Evolutionary conservation across 345 rosid species (phyloP).

Genomic region (Salix brachista): DNA sequence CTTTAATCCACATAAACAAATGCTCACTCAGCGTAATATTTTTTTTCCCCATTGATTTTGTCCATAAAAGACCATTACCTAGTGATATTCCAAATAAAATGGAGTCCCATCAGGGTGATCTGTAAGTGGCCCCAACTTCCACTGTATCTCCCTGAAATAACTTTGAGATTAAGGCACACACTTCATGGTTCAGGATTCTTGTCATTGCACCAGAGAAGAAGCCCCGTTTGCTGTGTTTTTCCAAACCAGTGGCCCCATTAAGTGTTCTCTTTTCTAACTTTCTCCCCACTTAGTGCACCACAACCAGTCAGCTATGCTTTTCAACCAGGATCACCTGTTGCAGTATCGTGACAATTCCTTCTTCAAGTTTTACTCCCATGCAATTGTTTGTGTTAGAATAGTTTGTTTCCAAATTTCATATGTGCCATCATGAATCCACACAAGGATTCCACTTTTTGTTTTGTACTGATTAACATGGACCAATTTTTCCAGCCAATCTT

Average conservation of each 20-base stretch:
- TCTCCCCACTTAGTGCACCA: neutral
- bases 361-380: constrained; percentile 3
- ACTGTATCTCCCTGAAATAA: neutral
- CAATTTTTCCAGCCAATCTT: constrained; percentile 73
- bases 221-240: neutral
- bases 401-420: constrained; percentile 1
- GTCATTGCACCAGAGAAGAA: neutral
- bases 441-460: neutral
- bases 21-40: neutral
- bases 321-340: constrained; percentile 7
- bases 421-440: neutral
- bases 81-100: neutral
- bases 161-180: neutral
- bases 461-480: constrained; percentile 24
- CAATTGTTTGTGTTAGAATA: neutral
- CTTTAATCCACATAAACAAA: neutral
- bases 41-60: neutral
- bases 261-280: neutral
- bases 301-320: neutral
- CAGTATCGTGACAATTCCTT: neutral
- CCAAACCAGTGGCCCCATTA: neutral
- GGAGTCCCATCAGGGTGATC: neutral
- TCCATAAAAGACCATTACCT: neutral
- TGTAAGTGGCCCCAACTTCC: neutral
- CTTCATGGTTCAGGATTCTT: neutral